Percentiles rank a stretch among this genome's conserved stretches.
Conservation (phyloP, 805 yeast genomes). For the Ogataea ramenticola region DNA sequence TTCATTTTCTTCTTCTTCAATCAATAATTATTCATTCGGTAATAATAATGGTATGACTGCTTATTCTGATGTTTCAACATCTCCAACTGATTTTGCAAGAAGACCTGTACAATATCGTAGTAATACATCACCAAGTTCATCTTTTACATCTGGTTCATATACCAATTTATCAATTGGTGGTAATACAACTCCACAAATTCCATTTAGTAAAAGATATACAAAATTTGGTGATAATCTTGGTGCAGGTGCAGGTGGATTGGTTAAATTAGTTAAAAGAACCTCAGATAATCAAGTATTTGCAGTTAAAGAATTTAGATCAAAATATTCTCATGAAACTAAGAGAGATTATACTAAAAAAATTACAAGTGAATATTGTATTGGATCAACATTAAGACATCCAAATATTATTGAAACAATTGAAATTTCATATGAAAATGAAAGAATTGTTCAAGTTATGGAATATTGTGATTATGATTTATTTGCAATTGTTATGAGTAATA, state of each 20-base stretch:
- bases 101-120: neutral
- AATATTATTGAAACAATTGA: slow-evolving; percentile 89
- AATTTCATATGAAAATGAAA: slow-evolving; percentile 80
- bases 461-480: slow-evolving; percentile 89
- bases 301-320: slow-evolving; percentile 83
- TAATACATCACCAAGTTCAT: slow-evolving; percentile 2
- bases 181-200: slow-evolving; percentile 38
- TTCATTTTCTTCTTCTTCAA: neutral
- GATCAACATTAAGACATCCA: slow-evolving; percentile 82
- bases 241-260: slow-evolving; percentile 94
- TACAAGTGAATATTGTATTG: slow-evolving; percentile 91
- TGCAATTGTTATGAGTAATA: slow-evolving; percentile 90
- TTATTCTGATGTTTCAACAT: neutral
- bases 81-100: neutral
- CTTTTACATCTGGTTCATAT: slow-evolving; percentile 5
- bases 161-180: slow-evolving; percentile 27
- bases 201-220: slow-evolving; percentile 70
- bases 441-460: slow-evolving; percentile 89
- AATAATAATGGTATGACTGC: neutral
- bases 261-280: slow-evolving; percentile 61
- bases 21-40: neutral
- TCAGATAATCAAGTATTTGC: slow-evolving; percentile 74
- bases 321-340: slow-evolving; percentile 63
- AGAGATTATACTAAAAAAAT: slow-evolving; percentile 88
- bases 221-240: slow-evolving; percentile 84